Conservation (phyloP, 2,329 filamentous ascomycete species). For the Zasmidium cellare region DNA sequence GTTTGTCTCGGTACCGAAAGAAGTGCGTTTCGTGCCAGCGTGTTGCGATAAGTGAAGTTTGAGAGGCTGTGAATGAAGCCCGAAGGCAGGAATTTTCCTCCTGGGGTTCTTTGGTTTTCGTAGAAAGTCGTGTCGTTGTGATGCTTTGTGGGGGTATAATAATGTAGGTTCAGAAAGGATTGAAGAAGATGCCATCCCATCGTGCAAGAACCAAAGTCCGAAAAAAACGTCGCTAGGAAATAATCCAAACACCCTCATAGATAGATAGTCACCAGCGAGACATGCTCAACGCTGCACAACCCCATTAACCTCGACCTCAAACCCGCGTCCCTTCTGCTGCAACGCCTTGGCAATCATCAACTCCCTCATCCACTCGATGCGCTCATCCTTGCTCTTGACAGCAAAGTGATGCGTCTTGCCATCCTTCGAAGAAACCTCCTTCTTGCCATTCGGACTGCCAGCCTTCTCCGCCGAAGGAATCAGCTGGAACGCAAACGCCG, state of each 20-base stretch:
- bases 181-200: too few species aligned
- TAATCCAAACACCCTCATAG: background rate
- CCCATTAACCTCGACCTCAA: constrained; percentile 79
- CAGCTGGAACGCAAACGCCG: constrained; percentile 80
- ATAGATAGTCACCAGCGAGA: too few species aligned
- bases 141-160: too few species aligned
- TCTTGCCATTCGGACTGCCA: constrained; percentile 21
- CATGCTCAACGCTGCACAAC: constrained; percentile 19
- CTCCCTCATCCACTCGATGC: constrained; percentile 97
- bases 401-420: constrained; percentile 90
- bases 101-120: too few species aligned
- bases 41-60: background rate
- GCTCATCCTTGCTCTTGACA: constrained; percentile 79
- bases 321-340: constrained; percentile 80
- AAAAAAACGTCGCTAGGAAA: background rate
- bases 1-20: background rate
- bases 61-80: background rate
- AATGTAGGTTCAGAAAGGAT: too few species aligned
- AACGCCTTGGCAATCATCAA: constrained; percentile 87
- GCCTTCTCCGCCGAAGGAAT: constrained; percentile 53
- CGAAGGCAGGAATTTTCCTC: too few species aligned
- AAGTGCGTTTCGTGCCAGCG: too few species aligned
- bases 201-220: too few species aligned
- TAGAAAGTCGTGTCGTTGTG: too few species aligned
- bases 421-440: too few species aligned